Percentiles rank a stretch among this genome's conserved stretches.
These are phyloP conservation scores for Pseudogymnoascus sp. DNA, from an alignment of 2,329 filamentous ascomycete species.

Conservation along the genomic window DNA sequence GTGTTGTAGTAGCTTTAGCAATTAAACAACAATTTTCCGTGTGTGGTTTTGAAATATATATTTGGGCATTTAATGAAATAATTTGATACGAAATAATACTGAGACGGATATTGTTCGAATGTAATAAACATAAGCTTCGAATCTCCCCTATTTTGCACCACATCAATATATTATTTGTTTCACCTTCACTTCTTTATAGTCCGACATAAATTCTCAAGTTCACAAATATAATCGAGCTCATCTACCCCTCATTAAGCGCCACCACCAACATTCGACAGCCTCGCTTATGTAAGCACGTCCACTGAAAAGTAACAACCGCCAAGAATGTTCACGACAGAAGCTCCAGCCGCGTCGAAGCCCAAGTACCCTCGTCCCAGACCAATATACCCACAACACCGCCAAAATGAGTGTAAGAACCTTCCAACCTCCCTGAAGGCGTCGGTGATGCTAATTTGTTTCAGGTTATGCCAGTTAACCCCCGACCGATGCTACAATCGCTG, in stretches of 20 bases:
- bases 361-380: constrained; percentile 10
- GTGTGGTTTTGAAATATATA: not conserved
- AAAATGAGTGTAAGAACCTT: constrained; percentile 31
- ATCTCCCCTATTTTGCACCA: not conserved
- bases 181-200: not conserved
- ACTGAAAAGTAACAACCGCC: constrained; percentile 11
- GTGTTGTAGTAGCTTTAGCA: not conserved
- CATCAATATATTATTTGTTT: not conserved
- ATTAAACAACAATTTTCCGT: not conserved
- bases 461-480: constrained; percentile 93
- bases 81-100: not conserved
- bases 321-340: constrained; percentile 20
- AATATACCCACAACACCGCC: constrained; percentile 10
- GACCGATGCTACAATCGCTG: constrained; percentile 91
- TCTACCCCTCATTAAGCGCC: constrained; percentile 6
- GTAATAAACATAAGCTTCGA: not conserved
- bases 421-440: not conserved
- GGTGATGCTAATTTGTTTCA: constrained; percentile 28
- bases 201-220: not conserved
- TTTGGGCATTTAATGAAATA: not conserved
- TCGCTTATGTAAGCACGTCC: not conserved
- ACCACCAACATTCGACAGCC: constrained; percentile 3
- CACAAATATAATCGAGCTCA: not conserved
- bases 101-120: too few species aligned
- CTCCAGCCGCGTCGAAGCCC: constrained; percentile 14